Conservation (phyloP, 192 early-diverging fungal species). For the Rhizophagus prolifer region DNA sequence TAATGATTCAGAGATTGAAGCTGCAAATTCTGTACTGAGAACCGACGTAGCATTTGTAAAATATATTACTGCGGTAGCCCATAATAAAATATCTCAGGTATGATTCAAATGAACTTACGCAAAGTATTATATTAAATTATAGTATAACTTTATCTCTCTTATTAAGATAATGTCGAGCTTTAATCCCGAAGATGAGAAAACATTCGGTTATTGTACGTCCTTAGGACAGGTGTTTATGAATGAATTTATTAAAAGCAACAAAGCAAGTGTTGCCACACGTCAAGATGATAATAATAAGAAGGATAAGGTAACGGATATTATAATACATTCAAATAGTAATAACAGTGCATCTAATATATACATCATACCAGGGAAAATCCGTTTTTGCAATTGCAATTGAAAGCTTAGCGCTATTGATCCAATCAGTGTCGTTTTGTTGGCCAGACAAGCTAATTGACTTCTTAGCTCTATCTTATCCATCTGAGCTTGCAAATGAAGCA, state of each 20-base stretch:
- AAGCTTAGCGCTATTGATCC: slow-evolving; percentile 11
- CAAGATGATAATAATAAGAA: slow-evolving; percentile 16
- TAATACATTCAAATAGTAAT: background rate
- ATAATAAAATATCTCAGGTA: slow-evolving; percentile 40
- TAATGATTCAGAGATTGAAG: background rate
- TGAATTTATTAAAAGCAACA: slow-evolving; percentile 32
- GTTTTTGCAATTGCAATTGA: slow-evolving; percentile 26
- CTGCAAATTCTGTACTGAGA: slow-evolving; percentile 33
- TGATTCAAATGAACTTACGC: background rate
- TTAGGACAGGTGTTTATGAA: slow-evolving; percentile 30
- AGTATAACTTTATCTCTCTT: background rate
- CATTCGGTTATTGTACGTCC: slow-evolving; percentile 25
- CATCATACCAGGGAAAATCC: slow-evolving; percentile 21
- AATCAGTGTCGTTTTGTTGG: slow-evolving; percentile 31
- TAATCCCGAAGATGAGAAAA: slow-evolving; percentile 6
- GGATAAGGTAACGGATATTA: slow-evolving; percentile 23
- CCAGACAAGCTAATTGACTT: slow-evolving; percentile 33
- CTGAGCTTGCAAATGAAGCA: background rate
- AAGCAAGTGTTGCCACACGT: background rate
- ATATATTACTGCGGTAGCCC: slow-evolving; percentile 43
- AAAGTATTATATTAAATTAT: background rate
- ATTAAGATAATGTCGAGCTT: slow-evolving; percentile 4
- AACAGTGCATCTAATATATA: background rate
- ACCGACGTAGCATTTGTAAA: slow-evolving; percentile 49
- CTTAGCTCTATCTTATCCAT: slow-evolving; percentile 14